phyloP scores from a whole-genome alignment of 2,329 filamentous ascomycete genomes.

The Aurifilum marmelostoma region DNA sequence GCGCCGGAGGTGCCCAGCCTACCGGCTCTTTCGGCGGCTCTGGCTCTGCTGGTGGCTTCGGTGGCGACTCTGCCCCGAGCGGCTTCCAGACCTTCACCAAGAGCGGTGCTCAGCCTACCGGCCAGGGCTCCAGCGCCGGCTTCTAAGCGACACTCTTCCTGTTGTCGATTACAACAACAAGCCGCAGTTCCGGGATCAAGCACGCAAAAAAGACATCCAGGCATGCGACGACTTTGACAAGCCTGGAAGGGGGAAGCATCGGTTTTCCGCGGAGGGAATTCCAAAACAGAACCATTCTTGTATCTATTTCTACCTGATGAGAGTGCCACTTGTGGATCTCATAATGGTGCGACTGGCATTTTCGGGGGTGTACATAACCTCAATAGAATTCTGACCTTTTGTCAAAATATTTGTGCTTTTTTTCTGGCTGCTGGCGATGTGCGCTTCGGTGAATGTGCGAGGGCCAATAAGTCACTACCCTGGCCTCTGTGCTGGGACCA shows the following conservation, averaged over 20 bases:
- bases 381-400: slow-evolving; percentile 3
- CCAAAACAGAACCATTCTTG: slow-evolving; percentile 7
- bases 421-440: too few species aligned
- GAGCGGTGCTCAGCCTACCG: slow-evolving; percentile 2
- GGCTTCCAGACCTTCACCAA: slow-evolving; percentile 21
- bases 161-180: not conserved
- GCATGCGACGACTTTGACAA: not conserved
- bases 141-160: slow-evolving; percentile 1
- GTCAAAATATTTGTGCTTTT: not conserved
- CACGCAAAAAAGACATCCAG: not conserved
- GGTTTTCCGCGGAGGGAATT: too few species aligned
- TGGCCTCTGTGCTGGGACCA: too few species aligned
- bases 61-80: slow-evolving; percentile 6
- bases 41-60: slow-evolving; percentile 10
- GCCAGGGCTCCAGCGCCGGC: not conserved
- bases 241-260: not conserved
- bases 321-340: not conserved
- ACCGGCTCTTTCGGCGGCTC: slow-evolving; percentile 11
- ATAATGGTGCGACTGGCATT: not conserved
- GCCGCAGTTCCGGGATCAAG: not conserved
- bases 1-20: slow-evolving; percentile 2
- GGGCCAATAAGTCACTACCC: too few species aligned
- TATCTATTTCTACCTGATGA: slow-evolving; percentile 7
- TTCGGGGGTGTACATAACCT: not conserved
- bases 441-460: too few species aligned